Evolutionary conservation across 805 yeast genomes (phyloP), one percentile per base, ranked within the genome.

Genomic region (Millerago galiae): DNA sequence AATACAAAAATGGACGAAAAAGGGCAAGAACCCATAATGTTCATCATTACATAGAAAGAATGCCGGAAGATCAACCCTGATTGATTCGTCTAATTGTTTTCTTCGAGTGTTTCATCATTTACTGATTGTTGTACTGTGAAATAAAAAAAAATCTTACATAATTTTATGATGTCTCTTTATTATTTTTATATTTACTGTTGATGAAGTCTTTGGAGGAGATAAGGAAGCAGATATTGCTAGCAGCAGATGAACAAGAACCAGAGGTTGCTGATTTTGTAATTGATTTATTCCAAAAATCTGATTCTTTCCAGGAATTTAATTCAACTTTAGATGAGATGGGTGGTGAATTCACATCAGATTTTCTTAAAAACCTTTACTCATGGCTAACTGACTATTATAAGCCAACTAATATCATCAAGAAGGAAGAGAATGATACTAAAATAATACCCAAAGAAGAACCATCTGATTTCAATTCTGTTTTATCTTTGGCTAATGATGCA

Each of bases 261-360:
- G 60, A 66, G 6, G 62, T 75, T 17, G 72, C 77, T 1, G 75
- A 72, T 45, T 75, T 70, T 50, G 59, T 78, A 5, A 44, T 68
- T 12, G 65, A 67, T 43, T 50, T 77, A 8, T 64, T 64, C 46
- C 48, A 50, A 2, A 54, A 59, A 17, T 60, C 72, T 3, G 26
- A 46, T 3, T 56, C 61, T 14, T 44, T 58, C 2, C 51, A 51
- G 6, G 65, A 63, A 11, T 74, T 78, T 49, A 55, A 56, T 16
- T 35, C 50, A 13, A 62, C 60, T 5, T 54, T 77, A 17, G 53
- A 56, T 5, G 73, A 66, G 13, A 58, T 67, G 42, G 79, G 75
- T 5, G 72, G 73, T 30, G 74, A 67, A 5, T 61, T 67, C 42
- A 56, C 70, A 0, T 49, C 47, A 4, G 51, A 44, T 8, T 56